Conservation (phyloP, 306 rosid genomes). For the Acacia melanoxylon region DNA sequence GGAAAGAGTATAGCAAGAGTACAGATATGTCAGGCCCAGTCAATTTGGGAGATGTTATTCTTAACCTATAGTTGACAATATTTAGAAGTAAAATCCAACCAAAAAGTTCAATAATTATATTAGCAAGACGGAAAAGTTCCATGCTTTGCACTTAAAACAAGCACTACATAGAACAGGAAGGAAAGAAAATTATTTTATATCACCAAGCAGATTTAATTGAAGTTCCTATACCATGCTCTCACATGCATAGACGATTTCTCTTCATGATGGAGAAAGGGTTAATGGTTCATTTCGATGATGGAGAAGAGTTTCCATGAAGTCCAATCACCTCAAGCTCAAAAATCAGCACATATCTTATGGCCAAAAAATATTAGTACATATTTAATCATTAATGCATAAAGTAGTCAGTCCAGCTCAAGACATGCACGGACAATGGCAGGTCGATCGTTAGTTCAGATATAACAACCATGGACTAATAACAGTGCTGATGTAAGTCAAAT, state of each 20-base stretch:
- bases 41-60: not conserved
- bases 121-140: not conserved
- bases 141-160: not conserved
- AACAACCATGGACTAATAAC: constrained; percentile 19
- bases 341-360: not conserved
- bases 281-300: not conserved
- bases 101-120: constrained; percentile 16
- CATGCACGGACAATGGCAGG: not conserved
- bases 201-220: not conserved
- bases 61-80: not conserved
- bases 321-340: constrained; percentile 18
- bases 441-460: constrained; percentile 8
- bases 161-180: not conserved
- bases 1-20: not conserved
- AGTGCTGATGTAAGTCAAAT: constrained; percentile 17
- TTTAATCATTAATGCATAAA: not conserved
- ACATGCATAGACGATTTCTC: not conserved
- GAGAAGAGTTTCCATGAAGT: not conserved
- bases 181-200: not conserved
- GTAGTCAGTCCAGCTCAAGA: not conserved
- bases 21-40: constrained; percentile 3
- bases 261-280: too few relatives aligned
- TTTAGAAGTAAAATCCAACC: not conserved
- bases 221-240: not conserved
- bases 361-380: not conserved